Evolutionary conservation across 2,329 filamentous ascomycete genomes (phyloP).

Genomic region (Phialocephala sp.): DNA sequence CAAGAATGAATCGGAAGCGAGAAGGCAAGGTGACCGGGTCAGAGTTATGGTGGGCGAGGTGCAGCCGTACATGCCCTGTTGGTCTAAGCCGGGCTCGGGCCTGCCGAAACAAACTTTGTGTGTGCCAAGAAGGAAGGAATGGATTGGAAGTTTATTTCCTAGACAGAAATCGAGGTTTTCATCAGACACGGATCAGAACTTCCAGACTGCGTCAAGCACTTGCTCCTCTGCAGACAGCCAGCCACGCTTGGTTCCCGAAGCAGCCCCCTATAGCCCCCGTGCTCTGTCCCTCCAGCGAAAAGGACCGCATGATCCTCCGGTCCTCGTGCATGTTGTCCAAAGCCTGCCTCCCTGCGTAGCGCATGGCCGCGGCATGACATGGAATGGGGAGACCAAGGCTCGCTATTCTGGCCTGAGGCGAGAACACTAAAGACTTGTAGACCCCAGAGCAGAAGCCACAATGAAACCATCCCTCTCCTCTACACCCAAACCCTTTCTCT

Average conservation of each 20-base stretch:
- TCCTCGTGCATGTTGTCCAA: not conserved
- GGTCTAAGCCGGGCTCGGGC: not conserved
- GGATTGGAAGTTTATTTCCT: not conserved
- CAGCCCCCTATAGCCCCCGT: not conserved
- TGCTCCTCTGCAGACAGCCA: not conserved
- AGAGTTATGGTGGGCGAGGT: not conserved
- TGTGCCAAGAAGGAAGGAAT: not conserved
- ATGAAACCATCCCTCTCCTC: no score
- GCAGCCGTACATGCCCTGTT: not conserved
- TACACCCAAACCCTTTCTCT: no score
- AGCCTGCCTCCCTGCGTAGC: conserved; percentile 2
- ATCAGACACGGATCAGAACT: not conserved
- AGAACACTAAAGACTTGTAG: no score
- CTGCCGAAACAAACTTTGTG: not conserved
- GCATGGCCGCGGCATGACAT: not conserved
- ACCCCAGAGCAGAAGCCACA: no score
- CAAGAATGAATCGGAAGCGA: conserved; percentile 9
- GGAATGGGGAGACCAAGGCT: no score
- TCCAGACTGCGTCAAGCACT: not conserved
- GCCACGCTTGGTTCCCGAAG: not conserved
- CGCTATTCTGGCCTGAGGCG: no score
- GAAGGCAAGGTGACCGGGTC: not conserved
- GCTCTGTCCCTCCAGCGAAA: no score
- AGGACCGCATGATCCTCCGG: no score
- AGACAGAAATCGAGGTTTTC: not conserved